These are phyloP conservation scores for Diutina pseudorugosa DNA, from an alignment of 1,139 yeast genomes.

Conservation along the genomic window DNA sequence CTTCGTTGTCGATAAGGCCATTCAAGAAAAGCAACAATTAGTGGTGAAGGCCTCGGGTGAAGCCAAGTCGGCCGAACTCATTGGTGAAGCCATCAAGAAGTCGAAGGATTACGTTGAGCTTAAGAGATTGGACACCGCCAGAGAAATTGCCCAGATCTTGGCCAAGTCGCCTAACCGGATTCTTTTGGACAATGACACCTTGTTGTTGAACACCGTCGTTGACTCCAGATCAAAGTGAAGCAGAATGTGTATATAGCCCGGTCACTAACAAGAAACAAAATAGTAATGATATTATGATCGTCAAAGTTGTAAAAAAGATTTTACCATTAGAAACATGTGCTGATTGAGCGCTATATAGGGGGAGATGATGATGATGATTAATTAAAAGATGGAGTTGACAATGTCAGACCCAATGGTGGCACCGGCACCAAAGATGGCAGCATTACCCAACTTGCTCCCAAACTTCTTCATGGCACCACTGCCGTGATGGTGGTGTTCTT, in stretches of 20 bases:
- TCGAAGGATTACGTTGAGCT: constrained; percentile 91
- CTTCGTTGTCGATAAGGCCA: constrained; percentile 89
- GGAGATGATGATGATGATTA: no score
- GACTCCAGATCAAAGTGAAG: constrained; percentile 23
- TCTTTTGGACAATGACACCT: constrained; percentile 82
- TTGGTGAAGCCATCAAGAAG: constrained; percentile 97
- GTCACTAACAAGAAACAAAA: background rate
- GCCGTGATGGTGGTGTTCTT: constrained; percentile 5
- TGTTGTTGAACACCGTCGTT: constrained; percentile 75
- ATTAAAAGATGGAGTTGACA: constrained; percentile 72
- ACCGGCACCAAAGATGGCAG: constrained; percentile 95
- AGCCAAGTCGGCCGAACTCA: constrained; percentile 94
- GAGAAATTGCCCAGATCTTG: constrained; percentile 83
- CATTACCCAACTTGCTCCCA: constrained; percentile 81
- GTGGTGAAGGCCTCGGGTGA: constrained; percentile 98
- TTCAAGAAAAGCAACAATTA: constrained; percentile 93
- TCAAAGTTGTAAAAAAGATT: background rate
- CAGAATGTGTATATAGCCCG: background rate
- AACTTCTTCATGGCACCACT: constrained; percentile 42
- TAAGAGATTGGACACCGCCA: constrained; percentile 93
- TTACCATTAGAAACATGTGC: background rate
- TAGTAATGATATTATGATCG: background rate
- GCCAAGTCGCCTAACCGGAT: constrained; percentile 85
- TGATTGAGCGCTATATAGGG: background rate
- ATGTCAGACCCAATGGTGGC: constrained; percentile 86